phyloP scores from a whole-genome alignment of 1,284 basidiomycete genomes.

The Bondarzewia mesenterica region DNA sequence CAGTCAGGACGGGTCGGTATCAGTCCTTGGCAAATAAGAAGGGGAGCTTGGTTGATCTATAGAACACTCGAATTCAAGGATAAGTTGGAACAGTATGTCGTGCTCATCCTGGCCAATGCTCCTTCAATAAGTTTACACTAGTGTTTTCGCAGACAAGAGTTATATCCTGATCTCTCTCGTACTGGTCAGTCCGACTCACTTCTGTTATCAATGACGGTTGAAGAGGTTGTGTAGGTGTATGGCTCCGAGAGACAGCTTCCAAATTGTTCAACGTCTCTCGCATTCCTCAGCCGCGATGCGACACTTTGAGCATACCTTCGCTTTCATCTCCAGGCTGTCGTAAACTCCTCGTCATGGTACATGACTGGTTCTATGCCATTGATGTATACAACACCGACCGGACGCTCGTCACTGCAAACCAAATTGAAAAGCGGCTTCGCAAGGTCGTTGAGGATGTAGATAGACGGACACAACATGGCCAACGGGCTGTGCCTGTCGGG shows the following conservation, averaged over 20 bases:
- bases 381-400: constrained; percentile 48
- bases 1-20: constrained; percentile 38
- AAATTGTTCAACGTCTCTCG: constrained; percentile 76
- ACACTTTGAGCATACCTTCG: constrained; percentile 49
- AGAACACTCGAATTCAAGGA: constrained; percentile 78
- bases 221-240: constrained; percentile 38
- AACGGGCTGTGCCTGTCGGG: constrained; percentile 56
- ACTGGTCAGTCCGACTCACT: constrained; percentile 34
- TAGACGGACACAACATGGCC: constrained; percentile 40
- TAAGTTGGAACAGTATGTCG: constrained; percentile 50
- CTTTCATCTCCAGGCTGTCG: constrained; percentile 37
- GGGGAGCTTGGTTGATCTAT: constrained; percentile 79
- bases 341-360: constrained; percentile 66
- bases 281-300: constrained; percentile 59
- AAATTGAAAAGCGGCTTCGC: constrained; percentile 63
- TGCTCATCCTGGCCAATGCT: neutral
- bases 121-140: neutral
- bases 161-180: constrained; percentile 48
- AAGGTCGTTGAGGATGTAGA: constrained; percentile 67
- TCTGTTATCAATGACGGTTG: constrained; percentile 2
- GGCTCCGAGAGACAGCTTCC: constrained; percentile 49
- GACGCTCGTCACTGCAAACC: constrained; percentile 28
- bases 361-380: constrained; percentile 80
- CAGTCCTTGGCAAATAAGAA: constrained; percentile 78
- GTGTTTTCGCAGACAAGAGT: constrained; percentile 37